These are phyloP conservation scores for Solanum gandarillasii DNA, from an alignment of 257 asterid genomes.

Conservation along the genomic window DNA sequence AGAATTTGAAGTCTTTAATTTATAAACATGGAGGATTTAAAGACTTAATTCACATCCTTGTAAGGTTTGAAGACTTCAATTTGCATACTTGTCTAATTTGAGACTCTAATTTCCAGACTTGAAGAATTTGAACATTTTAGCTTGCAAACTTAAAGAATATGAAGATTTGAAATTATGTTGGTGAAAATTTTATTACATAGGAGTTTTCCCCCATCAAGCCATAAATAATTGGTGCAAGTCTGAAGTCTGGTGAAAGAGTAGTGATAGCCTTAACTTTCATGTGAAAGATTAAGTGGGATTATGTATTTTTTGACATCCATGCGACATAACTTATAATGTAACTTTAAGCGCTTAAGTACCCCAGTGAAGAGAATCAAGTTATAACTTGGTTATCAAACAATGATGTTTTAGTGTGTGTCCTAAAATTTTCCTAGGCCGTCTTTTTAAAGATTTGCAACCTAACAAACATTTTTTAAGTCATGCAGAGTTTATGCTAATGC, in stretches of 20 bases:
- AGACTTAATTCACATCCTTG: no score
- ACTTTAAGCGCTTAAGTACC: background rate
- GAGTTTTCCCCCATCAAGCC: background rate
- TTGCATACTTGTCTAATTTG: no score
- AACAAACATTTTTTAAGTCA: no score
- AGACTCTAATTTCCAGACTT: no score
- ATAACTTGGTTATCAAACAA: background rate
- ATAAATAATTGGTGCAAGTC: background rate
- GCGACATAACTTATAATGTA: background rate
- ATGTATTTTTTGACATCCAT: background rate
- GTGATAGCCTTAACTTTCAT: no score
- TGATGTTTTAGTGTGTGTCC: background rate
- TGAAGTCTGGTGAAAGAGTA: no score
- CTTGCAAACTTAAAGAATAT: background rate
- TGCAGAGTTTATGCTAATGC: no score
- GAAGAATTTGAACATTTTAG: background rate
- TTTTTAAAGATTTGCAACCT: background rate
- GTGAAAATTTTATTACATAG: background rate
- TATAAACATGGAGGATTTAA: background rate
- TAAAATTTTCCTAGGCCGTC: background rate
- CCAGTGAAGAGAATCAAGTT: background rate
- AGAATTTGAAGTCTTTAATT: background rate
- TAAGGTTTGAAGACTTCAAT: background rate
- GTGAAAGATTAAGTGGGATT: background rate
- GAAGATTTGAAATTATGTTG: background rate